Conservation (phyloP, 805 yeast genomes). For the Soucietia sequanensis region DNA sequence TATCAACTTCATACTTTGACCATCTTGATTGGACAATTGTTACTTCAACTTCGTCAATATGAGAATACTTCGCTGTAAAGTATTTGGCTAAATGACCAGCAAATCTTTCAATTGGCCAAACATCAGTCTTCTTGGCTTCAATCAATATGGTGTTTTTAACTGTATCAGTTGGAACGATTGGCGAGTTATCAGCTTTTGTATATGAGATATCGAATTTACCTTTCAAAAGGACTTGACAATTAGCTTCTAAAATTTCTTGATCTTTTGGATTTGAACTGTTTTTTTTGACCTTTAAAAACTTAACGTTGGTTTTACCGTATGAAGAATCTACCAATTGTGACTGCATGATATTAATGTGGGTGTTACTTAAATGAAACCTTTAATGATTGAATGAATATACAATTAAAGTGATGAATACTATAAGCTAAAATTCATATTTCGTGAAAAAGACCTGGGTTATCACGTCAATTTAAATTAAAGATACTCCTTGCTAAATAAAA, state of each 20-base stretch:
- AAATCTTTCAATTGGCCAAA: slow-evolving; percentile 88
- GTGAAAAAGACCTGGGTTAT: no score
- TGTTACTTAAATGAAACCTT: no score
- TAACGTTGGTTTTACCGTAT: slow-evolving; percentile 92
- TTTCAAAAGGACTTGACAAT: slow-evolving; percentile 68
- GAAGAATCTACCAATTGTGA: slow-evolving; percentile 46
- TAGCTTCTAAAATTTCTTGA: slow-evolving; percentile 85
- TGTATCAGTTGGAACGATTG: slow-evolving; percentile 93
- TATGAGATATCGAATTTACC: slow-evolving; percentile 81
- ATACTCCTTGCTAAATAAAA: no score
- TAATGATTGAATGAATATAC: no score
- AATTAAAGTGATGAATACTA: no score
- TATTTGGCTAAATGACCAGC: slow-evolving; percentile 84
- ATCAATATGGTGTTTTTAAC: slow-evolving; percentile 85
- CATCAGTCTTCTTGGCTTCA: slow-evolving; percentile 78
- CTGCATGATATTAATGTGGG: no score
- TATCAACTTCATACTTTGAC: slow-evolving; percentile 74
- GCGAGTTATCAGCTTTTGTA: slow-evolving; percentile 83
- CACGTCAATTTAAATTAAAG: no score
- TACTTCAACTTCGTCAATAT: slow-evolving; percentile 70
- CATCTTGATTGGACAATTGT: slow-evolving; percentile 72
- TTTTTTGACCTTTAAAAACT: slow-evolving; percentile 83
- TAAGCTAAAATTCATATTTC: no score
- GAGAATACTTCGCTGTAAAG: slow-evolving; percentile 73
- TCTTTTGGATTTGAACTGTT: slow-evolving; percentile 67